These are phyloP conservation scores for Podila clonocystis DNA, from an alignment of 192 early-diverging fungal genomes.

Conservation along the genomic window DNA sequence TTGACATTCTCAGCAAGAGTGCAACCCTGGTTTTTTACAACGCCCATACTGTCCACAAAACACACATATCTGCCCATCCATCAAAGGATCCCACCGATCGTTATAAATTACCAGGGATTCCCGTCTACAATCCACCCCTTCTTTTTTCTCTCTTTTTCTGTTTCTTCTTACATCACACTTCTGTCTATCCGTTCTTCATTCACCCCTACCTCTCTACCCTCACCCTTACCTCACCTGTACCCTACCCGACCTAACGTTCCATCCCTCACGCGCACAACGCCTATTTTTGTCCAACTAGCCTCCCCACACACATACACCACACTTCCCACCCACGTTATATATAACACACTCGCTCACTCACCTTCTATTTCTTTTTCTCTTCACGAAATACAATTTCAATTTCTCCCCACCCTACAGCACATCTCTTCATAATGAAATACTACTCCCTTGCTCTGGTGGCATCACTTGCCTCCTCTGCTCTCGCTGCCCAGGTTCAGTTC, in stretches of 20 bases:
- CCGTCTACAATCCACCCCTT: not conserved
- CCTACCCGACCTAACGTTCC: not conserved
- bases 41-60: too few relatives aligned
- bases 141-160: not conserved
- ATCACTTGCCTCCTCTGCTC: conserved; percentile 17
- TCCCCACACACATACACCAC: not conserved
- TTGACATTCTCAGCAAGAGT: too few relatives aligned
- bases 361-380: not conserved
- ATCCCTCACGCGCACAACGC: conserved; percentile 3
- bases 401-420: not conserved
- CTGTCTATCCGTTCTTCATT: not conserved
- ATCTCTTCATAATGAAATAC: conserved; percentile 7
- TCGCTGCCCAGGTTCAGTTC: conserved; percentile 55
- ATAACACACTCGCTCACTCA: not conserved
- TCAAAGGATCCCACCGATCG: not conserved
- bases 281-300: not conserved
- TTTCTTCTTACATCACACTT: not conserved
- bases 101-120: conserved; percentile 7
- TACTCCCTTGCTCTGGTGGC: conserved; percentile 19
- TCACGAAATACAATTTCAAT: not conserved
- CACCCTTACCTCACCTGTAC: not conserved
- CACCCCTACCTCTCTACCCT: not conserved
- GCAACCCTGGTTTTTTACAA: too few relatives aligned
- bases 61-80: too few relatives aligned
- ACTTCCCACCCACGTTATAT: not conserved